Evolutionary conservation across 75 land plant species (phyloP).

Genomic region (Chamaecyparis obtusa): DNA sequence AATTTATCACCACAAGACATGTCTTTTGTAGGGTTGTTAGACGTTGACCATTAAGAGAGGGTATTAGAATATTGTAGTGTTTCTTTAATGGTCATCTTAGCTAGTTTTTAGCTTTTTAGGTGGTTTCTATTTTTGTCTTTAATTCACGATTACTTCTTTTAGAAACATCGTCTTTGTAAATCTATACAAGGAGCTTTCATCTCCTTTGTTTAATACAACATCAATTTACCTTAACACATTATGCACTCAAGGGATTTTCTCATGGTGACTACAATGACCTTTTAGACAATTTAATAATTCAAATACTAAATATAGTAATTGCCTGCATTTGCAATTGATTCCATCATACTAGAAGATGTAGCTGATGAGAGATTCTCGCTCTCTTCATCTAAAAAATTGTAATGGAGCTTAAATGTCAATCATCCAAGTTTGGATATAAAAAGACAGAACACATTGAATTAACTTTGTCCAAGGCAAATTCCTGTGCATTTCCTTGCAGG

Average conservation of each 20-base stretch:
- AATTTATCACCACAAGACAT: too few relatives aligned
- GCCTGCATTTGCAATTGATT: not conserved
- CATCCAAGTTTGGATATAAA: not conserved
- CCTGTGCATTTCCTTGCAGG: not conserved
- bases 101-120: too few relatives aligned
- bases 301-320: not conserved
- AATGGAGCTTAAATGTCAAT: not conserved
- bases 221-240: too few relatives aligned
- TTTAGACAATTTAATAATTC: not conserved
- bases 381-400: not conserved
- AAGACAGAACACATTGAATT: not conserved
- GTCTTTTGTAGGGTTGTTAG: too few relatives aligned
- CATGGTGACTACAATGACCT: not conserved
- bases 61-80: too few relatives aligned
- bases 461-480: not conserved
- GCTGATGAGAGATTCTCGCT: not conserved
- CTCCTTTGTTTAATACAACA: too few relatives aligned
- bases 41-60: too few relatives aligned
- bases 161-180: too few relatives aligned
- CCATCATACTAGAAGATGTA: not conserved
- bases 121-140: too few relatives aligned
- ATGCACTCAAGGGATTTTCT: not conserved
- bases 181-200: too few relatives aligned
- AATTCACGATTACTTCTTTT: too few relatives aligned
- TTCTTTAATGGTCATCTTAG: too few relatives aligned